These are phyloP conservation scores for Ordospora colligata DNA, from an alignment of 371 early-diverging fungal genomes.

Conservation along the genomic window DNA sequence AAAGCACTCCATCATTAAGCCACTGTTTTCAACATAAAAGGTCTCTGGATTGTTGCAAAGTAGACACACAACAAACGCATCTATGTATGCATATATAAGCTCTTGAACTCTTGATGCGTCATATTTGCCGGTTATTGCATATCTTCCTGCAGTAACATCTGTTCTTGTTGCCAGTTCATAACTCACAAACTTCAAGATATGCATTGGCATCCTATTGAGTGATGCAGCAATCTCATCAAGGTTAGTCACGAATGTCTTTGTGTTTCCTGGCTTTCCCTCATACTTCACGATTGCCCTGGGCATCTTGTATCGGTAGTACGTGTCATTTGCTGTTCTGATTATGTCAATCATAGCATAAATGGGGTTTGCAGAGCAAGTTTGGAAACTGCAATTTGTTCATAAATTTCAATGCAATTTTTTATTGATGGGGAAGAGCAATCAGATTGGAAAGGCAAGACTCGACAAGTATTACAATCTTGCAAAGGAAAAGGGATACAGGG, in stretches of 20 bases:
- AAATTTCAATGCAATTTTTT: background rate
- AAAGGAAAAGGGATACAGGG: slow-evolving; percentile 98
- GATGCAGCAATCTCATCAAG: slow-evolving; percentile 83
- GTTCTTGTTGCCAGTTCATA: slow-evolving; percentile 86
- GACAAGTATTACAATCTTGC: slow-evolving; percentile 99
- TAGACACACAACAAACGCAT: slow-evolving; percentile 84
- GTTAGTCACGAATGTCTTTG: slow-evolving; percentile 93
- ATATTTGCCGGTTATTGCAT: slow-evolving; percentile 90
- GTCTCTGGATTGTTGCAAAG: slow-evolving; percentile 95
- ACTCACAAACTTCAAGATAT: slow-evolving; percentile 80
- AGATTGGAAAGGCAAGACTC: slow-evolving; percentile 72
- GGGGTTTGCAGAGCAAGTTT: background rate
- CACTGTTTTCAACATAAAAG: slow-evolving; percentile 62
- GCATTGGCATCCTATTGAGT: slow-evolving; percentile 75
- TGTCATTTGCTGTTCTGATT: slow-evolving; percentile 64
- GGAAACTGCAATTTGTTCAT: background rate
- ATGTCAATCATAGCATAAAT: slow-evolving; percentile 49
- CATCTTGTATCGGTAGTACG: slow-evolving; percentile 98
- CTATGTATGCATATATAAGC: slow-evolving; percentile 81
- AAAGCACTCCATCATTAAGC: slow-evolving; percentile 48
- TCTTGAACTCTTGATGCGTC: slow-evolving; percentile 75
- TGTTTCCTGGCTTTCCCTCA: slow-evolving; percentile 94
- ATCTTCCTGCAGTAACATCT: slow-evolving; percentile 75
- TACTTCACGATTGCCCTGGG: slow-evolving; percentile 68
- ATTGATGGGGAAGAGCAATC: slow-evolving; percentile 44